phyloP scores from a whole-genome alignment of 176 grass and related monocot species.

The Juncus effusus region DNA sequence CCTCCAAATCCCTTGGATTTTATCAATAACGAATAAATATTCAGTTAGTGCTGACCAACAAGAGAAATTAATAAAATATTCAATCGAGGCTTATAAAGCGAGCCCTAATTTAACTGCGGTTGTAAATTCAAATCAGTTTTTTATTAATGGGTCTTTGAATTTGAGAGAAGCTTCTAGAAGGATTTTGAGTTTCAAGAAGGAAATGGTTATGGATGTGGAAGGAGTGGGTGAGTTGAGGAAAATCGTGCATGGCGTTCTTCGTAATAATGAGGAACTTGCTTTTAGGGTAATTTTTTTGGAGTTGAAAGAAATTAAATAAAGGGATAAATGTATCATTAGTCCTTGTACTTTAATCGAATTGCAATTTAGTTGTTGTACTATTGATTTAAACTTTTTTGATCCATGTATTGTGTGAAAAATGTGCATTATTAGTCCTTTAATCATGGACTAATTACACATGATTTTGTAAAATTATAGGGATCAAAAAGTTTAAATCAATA shows the following conservation, averaged over 20 bases:
- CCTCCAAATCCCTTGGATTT: conserved; percentile 70
- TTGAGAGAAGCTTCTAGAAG: conserved; percentile 36
- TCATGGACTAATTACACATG: too few relatives aligned
- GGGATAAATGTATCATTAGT: too few relatives aligned
- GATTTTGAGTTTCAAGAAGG: conserved; percentile 56
- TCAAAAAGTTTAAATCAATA: too few relatives aligned
- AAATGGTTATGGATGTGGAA: conserved; percentile 63
- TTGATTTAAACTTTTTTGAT: too few relatives aligned
- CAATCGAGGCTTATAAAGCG: conserved; percentile 72
- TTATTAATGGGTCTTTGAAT: conserved; percentile 36
- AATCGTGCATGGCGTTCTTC: conserved; percentile 57
- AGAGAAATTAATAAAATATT: conserved; percentile 49
- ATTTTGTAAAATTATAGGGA: too few relatives aligned
- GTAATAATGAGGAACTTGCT: conserved; percentile 58
- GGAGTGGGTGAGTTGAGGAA: conserved; percentile 59
- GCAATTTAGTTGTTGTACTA: too few relatives aligned
- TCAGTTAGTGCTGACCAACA: conserved; percentile 68
- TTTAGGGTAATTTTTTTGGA: conserved; percentile 52
- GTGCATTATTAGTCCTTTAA: too few relatives aligned
- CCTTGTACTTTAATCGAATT: too few relatives aligned
- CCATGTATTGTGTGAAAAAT: too few relatives aligned
- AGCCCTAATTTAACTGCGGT: conserved; percentile 57
- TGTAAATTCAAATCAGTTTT: conserved; percentile 73
- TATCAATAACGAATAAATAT: conserved; percentile 93
- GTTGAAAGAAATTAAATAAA: too few relatives aligned